Conservation (phyloP, 805 yeast species). For the Zygoascus flipseniorum region DNA sequence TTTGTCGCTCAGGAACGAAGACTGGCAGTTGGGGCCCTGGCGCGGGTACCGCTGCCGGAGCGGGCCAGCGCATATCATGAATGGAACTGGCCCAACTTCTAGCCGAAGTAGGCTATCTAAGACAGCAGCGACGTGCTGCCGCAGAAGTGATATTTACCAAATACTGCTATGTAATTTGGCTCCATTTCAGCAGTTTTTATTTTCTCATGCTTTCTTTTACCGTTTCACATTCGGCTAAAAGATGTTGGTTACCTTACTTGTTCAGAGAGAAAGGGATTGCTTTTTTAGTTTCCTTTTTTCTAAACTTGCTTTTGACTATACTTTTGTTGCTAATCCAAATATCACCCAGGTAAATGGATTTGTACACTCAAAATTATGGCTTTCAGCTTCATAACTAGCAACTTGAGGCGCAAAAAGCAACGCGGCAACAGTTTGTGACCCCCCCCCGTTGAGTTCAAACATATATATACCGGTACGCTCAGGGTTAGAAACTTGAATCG, state of each 20-base stretch:
- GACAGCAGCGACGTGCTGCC: neutral
- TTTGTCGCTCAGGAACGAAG: neutral
- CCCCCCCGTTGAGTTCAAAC: neutral
- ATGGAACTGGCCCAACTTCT: neutral
- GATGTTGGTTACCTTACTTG: neutral
- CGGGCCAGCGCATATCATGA: no score
- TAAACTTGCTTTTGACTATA: neutral
- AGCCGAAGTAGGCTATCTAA: neutral
- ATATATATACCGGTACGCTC: neutral
- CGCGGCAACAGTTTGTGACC: neutral
- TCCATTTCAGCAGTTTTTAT: neutral
- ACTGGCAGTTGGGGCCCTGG: neutral
- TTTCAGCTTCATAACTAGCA: neutral
- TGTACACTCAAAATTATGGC: neutral
- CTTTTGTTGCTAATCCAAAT: neutral
- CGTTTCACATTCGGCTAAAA: neutral
- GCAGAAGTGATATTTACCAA: neutral
- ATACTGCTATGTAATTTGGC: no score
- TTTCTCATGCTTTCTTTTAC: neutral
- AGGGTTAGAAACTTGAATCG: neutral
- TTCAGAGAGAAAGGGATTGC: neutral
- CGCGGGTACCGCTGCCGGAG: neutral
- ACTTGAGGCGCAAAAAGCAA: neutral
- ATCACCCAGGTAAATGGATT: neutral
- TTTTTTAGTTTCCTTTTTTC: neutral